Evolutionary conservation across 805 yeast genomes (phyloP), one percentile per base, ranked within the genome.

Genomic region (Lipomyces kockii): DNA sequence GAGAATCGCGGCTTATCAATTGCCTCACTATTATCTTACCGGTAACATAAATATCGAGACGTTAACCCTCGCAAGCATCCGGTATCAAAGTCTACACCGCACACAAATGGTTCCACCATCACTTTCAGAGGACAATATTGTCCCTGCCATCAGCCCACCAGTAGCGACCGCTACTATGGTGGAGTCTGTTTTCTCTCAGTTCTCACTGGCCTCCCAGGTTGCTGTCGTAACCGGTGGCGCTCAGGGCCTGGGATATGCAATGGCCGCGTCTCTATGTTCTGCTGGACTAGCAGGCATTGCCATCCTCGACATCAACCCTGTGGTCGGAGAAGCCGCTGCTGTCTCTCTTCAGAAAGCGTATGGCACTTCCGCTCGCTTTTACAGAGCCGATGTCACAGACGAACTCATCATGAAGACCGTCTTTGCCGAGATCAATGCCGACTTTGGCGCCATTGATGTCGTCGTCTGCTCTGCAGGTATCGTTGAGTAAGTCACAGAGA

Each of bases 151-250:
- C 20, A 43, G 20, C 6, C 49, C 20, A 1, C 49, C 49, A 43
- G 49, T 43, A 17, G 20, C 20, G 20, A 2, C 49, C 2, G 49
- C n/a, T 3, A 14, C 49, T 43, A 14, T 17, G 49, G 20, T 14
- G 39, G 39, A 37, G 8, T 43, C 49, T 17, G 20, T 43, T 22
- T 43, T 43, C 20, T 43, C 49, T 7, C 49, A 43, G 20, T 68
- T 68, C 58, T 29, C 60, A 46, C 60, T 68, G 34, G 25, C 29
- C 56, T 89, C 89, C 64, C 84, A 85, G 80, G 83, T 87, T 63
- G 89, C 86, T 68, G 80, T 87, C 32, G 81, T 87, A 67, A 87
- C 90, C 60, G 90, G 90, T 58, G 90, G 89, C 57, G 87, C 89
- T 61, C 87, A 90, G 54, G 90, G 90, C 46, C 82, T 87, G 71